Evolutionary conservation across 2,329 filamentous ascomycete genomes (phyloP).

Genomic region (Thelonectria olida): DNA sequence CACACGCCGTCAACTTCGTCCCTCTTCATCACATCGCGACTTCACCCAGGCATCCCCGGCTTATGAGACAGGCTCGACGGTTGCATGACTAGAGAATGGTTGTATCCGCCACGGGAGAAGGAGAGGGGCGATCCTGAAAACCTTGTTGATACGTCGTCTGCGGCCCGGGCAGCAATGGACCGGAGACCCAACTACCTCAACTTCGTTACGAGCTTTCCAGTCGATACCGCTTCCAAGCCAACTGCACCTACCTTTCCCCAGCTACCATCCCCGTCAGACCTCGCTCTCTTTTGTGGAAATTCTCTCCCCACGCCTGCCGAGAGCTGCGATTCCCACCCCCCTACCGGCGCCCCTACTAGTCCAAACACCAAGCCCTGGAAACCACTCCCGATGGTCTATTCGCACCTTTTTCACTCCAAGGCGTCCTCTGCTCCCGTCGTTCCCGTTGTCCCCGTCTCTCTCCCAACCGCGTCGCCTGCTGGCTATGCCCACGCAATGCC

Average conservation of each 20-base stretch:
- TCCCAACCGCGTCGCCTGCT: slow-evolving; percentile 15
- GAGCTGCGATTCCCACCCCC: slow-evolving; percentile 9
- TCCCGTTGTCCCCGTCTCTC: background rate
- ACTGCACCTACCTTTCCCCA: background rate
- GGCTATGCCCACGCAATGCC: slow-evolving; percentile 37
- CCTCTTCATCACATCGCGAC: slow-evolving; percentile 1
- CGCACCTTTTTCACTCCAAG: background rate
- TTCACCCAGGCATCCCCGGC: background rate
- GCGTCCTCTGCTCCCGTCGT: background rate
- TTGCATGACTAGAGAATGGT: slow-evolving; percentile 35
- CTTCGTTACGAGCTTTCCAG: slow-evolving; percentile 25
- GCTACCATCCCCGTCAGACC: background rate
- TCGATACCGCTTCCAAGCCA: slow-evolving; percentile 22
- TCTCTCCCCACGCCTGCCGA: slow-evolving; percentile 7
- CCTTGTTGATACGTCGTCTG: slow-evolving; percentile 31
- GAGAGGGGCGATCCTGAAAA: slow-evolving; percentile 41
- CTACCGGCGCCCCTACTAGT: background rate
- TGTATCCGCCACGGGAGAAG: slow-evolving; percentile 29
- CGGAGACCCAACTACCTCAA: slow-evolving; percentile 25
- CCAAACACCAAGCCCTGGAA: background rate
- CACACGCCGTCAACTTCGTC: background rate
- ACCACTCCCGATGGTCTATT: background rate
- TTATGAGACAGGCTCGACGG: slow-evolving; percentile 5
- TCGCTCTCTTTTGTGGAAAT: background rate
- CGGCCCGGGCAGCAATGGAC: slow-evolving; percentile 21